Conservation (phyloP, 2,329 filamentous ascomycete species). For the Xylariaceae sp. region DNA sequence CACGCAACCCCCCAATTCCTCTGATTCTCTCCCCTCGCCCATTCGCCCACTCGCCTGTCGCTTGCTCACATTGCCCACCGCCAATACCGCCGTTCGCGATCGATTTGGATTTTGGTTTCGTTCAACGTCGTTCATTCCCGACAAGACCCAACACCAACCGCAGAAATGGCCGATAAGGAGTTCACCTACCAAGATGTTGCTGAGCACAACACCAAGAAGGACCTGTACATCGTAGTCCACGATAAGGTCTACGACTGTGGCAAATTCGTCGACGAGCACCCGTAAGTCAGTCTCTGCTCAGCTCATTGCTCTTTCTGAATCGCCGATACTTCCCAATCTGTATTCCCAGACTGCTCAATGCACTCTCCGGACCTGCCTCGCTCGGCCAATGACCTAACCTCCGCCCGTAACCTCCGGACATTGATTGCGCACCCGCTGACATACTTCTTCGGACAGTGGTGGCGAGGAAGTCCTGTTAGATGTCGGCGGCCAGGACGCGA, state of each 20-base stretch:
- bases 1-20: no score
- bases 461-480: constrained; percentile 98
- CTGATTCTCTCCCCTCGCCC: no score
- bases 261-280: constrained; percentile 95
- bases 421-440: constrained; percentile 22
- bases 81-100: no score
- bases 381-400: neutral
- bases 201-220: constrained; percentile 88
- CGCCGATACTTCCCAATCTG: neutral
- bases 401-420: neutral
- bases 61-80: no score
- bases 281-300: constrained; percentile 55
- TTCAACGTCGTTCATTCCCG: no score
- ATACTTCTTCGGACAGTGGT: constrained; percentile 56
- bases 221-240: constrained; percentile 86
- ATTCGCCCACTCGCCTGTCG: no score
- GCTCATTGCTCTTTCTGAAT: neutral
- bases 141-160: neutral
- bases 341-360: neutral
- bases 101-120: no score
- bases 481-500: constrained; percentile 91
- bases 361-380: constrained; percentile 3
- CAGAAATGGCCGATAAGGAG: constrained; percentile 43
- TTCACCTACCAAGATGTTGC: constrained; percentile 79
- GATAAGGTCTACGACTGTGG: constrained; percentile 92